Percentiles rank a stretch among this genome's conserved stretches.
These are phyloP conservation scores for Debaryomyces singareniensis DNA, from an alignment of 1,139 yeast species.

Conservation along the genomic window DNA sequence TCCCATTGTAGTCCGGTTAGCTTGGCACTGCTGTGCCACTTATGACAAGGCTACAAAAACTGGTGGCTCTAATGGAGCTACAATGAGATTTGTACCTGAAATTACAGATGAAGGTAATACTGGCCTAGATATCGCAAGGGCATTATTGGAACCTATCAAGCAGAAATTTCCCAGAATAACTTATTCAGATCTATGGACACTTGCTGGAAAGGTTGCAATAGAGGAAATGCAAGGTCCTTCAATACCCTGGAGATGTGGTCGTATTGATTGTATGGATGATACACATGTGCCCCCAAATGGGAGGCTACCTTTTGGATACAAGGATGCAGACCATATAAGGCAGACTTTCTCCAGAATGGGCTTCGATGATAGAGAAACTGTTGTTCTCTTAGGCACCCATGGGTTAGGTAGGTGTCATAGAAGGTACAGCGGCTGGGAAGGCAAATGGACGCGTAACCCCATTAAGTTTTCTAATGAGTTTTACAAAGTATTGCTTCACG, in stretches of 20 bases:
- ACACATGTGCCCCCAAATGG: slow-evolving; percentile 56
- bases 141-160: slow-evolving; percentile 52
- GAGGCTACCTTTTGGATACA: slow-evolving; percentile 52
- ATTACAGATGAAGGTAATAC: slow-evolving; percentile 48
- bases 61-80: slow-evolving; percentile 67
- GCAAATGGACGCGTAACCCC: slow-evolving; percentile 35
- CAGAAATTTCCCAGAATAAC: slow-evolving; percentile 47
- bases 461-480: slow-evolving; percentile 31
- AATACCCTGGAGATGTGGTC: slow-evolving; percentile 55
- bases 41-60: slow-evolving; percentile 47
- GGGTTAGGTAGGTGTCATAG: slow-evolving; percentile 61
- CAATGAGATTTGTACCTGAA: slow-evolving; percentile 53
- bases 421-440: slow-evolving; percentile 63
- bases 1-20: slow-evolving; percentile 56
- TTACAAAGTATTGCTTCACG: slow-evolving; percentile 22
- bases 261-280: slow-evolving; percentile 50
- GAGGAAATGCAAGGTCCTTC: slow-evolving; percentile 59
- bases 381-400: slow-evolving; percentile 60
- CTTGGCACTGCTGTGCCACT: slow-evolving; percentile 72
- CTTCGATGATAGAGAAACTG: slow-evolving; percentile 57
- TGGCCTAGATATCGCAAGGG: slow-evolving; percentile 53
- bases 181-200: slow-evolving; percentile 62
- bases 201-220: slow-evolving; percentile 57
- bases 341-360: slow-evolving; percentile 55
- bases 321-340: slow-evolving; percentile 48